Evolutionary conservation across 2,329 filamentous ascomycete genomes (phyloP).

Genomic region (Aspergillus pseudoterreus): DNA sequence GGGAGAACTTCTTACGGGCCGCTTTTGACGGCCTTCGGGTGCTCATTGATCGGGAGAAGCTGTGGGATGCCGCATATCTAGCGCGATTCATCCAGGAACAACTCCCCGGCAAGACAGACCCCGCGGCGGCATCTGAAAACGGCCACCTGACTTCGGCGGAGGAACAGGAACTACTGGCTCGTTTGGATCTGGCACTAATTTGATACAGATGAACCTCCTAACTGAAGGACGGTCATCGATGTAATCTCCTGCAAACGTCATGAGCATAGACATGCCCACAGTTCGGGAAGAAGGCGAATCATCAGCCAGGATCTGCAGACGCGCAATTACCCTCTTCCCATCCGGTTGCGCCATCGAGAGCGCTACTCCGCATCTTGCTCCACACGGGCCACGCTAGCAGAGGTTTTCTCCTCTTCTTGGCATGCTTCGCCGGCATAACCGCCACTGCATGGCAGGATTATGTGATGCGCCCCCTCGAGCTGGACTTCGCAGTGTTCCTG

Average conservation of each 20-base stretch:
- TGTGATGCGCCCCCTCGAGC: constrained; percentile 9
- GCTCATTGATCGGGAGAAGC: constrained; percentile 29
- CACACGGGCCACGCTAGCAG: constrained; percentile 13
- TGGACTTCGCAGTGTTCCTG: constrained; percentile 7
- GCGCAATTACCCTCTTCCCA: constrained; percentile 1
- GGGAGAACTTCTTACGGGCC: constrained; percentile 29
- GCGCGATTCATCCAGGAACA: constrained; percentile 29
- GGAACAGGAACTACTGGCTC: constrained; percentile 22
- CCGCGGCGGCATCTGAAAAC: constrained; percentile 11
- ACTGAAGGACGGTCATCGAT: neutral
- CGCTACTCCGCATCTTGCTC: constrained; percentile 18
- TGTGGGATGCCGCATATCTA: constrained; percentile 26
- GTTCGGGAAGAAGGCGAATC: constrained; percentile 3
- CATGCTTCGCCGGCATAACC: constrained; percentile 13
- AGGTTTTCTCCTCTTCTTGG: constrained; percentile 18
- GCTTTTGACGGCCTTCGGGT: constrained; percentile 38
- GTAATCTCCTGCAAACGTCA: neutral
- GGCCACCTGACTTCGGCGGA: constrained; percentile 15
- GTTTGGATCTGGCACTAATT: constrained; percentile 20
- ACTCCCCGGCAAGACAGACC: constrained; percentile 21
- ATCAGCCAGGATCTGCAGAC: constrained; percentile 7
- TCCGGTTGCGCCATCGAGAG: constrained; percentile 2
- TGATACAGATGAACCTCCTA: constrained; percentile 6
- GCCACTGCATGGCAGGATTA: constrained; percentile 7
- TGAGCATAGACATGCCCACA: neutral